A percentile compares a stretch with the other conserved stretches of the same genome.
Evolutionary conservation across 1,284 basidiomycete genomes (phyloP).

Genomic region (Mixia osmundae): DNA sequence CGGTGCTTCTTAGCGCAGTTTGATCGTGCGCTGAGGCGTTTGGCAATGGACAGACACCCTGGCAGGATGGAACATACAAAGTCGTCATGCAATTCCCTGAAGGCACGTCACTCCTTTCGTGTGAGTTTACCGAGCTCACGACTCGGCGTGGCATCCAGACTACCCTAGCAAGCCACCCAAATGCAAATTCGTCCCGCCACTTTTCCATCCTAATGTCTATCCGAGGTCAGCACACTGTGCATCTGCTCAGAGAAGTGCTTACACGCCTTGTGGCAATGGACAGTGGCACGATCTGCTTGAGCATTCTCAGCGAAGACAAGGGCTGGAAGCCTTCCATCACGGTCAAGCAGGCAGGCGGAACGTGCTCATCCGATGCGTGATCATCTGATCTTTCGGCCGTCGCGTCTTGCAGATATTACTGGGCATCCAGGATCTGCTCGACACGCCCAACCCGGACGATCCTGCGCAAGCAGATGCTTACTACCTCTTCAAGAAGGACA

Average conservation of each 20-base stretch:
- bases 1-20: background rate
- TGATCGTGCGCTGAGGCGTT: background rate
- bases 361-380: background rate
- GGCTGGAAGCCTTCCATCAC: slow-evolving; percentile 98
- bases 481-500: slow-evolving; percentile 12
- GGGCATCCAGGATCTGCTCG: slow-evolving; percentile 28
- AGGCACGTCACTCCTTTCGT: slow-evolving; percentile 31
- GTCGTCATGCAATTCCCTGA: slow-evolving; percentile 84
- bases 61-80: slow-evolving; percentile 90
- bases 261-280: too few species aligned
- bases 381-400: too few species aligned
- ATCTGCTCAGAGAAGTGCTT: too few species aligned
- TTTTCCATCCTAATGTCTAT: slow-evolving; percentile 98
- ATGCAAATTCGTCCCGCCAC: slow-evolving; percentile 87
- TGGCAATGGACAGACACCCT: slow-evolving; percentile 46
- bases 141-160: slow-evolving; percentile 29
- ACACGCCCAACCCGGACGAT: slow-evolving; percentile 17
- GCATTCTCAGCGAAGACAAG: slow-evolving; percentile 92
- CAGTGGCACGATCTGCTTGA: slow-evolving; percentile 81
- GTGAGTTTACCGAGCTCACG: slow-evolving; percentile 5
- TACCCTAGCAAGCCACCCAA: slow-evolving; percentile 91
- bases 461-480: slow-evolving; percentile 19
- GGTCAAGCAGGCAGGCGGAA: slow-evolving; percentile 63
- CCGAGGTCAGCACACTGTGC: too few species aligned
- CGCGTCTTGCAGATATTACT: slow-evolving; percentile 46